A percentile compares a stretch with the other conserved stretches of the same genome.
These are phyloP conservation scores for Mortierella sp. DNA, from an alignment of 371 early-diverging fungal genomes.

Conservation along the genomic window DNA sequence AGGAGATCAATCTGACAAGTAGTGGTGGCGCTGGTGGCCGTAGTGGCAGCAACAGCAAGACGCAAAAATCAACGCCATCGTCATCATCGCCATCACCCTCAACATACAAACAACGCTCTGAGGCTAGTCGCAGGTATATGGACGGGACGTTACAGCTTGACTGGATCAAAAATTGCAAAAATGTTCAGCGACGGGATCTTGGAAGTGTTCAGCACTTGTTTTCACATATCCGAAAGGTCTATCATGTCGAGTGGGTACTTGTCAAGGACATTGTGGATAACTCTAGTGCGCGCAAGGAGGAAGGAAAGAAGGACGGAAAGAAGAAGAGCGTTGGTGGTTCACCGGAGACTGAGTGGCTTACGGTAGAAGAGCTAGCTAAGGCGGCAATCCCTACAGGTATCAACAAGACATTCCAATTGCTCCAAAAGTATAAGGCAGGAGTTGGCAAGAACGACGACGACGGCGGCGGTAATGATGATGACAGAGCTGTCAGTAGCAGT, in stretches of 20 bases:
- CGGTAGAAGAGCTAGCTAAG: constrained; percentile 61
- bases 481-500: neutral
- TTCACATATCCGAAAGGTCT: constrained; percentile 78
- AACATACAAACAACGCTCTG: constrained; percentile 58
- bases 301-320: neutral
- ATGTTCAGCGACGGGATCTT: constrained; percentile 58
- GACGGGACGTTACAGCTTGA: constrained; percentile 38
- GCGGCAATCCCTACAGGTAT: constrained; percentile 79
- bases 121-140: constrained; percentile 53
- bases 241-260: constrained; percentile 68
- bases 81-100: constrained; percentile 23
- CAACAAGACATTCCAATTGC: constrained; percentile 71
- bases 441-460: constrained; percentile 6
- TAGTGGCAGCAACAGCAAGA: neutral
- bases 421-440: constrained; percentile 57
- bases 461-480: neutral
- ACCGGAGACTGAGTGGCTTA: constrained; percentile 63
- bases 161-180: constrained; percentile 22
- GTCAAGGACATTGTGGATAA: constrained; percentile 41
- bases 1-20: constrained; percentile 3
- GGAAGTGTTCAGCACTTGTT: constrained; percentile 77
- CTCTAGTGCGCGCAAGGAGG: neutral
- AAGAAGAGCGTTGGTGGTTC: constrained; percentile 1
- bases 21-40: neutral
- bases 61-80: neutral